These are phyloP conservation scores for Populus tremula DNA, from an alignment of 345 rosid genomes.

Conservation along the genomic window DNA sequence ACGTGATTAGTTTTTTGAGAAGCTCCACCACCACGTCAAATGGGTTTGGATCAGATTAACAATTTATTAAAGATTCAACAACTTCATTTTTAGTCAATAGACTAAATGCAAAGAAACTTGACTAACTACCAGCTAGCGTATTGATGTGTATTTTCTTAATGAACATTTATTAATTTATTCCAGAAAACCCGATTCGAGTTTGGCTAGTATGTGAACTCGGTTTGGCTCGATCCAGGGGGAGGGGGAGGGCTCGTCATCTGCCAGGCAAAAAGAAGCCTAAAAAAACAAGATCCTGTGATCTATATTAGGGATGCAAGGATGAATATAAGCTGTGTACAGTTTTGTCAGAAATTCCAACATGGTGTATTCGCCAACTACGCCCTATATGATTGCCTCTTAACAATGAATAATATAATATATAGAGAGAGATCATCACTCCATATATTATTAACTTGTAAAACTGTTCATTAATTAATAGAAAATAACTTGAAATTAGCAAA, in stretches of 20 bases:
- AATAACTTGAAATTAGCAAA: background rate
- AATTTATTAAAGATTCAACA: too few species aligned
- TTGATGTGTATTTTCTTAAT: too few species aligned
- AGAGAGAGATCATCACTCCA: background rate
- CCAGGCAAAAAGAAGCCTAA: background rate
- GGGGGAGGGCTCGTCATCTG: background rate
- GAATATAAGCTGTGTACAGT: constrained; percentile 9
- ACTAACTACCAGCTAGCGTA: background rate
- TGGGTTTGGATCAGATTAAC: background rate
- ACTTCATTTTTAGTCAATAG: background rate
- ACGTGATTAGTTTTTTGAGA: background rate
- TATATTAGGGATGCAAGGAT: background rate
- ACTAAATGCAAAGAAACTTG: background rate
- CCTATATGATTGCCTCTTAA: too few species aligned
- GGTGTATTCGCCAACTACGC: too few species aligned
- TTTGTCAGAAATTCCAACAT: background rate
- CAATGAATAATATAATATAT: too few species aligned
- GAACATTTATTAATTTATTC: background rate
- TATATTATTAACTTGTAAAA: too few species aligned
- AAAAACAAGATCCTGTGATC: background rate
- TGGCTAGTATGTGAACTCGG: background rate
- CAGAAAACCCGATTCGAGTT: background rate
- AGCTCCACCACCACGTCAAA: background rate
- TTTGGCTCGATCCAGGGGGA: background rate
- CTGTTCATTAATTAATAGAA: too few species aligned